Evolutionary conservation across 257 asterid genomes (phyloP), one percentile per base, ranked within the genome.

Genomic region (Scutellaria galericulata): DNA sequence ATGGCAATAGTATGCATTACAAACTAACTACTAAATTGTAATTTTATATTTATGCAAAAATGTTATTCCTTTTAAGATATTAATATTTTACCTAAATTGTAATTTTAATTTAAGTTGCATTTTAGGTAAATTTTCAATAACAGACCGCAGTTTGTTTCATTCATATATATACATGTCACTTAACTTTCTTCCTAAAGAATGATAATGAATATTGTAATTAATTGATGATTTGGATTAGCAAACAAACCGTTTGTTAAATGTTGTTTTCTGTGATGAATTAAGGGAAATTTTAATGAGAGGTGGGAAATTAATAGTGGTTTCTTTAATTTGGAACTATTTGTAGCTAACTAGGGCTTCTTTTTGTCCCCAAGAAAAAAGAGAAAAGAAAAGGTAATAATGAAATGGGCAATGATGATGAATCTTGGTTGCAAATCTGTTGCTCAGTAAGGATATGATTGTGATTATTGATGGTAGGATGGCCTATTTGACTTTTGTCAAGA

Each of bases 401-500:
- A 83, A 20, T 52, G 68, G 65, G 83, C 70, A 88, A 86, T 88
- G 92, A 90, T 90, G 90, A 83, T 82, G 79, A 81, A 87, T 90
- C 92, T 85, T 88, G 90, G 90, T 47, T 87, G 88, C 87, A 87
- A 82, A 85, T 89, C 90, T 84, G 80, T 46, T 60, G 75, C 75
- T 71, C 74, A 79, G 83, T 80, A 84, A 75, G 75, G 80, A 67
- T 48, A 83, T 87, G 83, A 83, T 88, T 50, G 83, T 85, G 79
- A 83, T 74, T 70, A 79, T 78, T 85, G 83, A 68, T 80, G 64
- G 48, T 69, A 59, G 73, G 83, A 66, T 85, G 83, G 69, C 88
- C 90, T 79, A 83, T 85, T 89, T 89, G 96, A 92, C 98, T 90
- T 89, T 88, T 84, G 72, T 83, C 88, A 66, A 66, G 84, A 84